These are phyloP conservation scores for Deuterostichococcus epilithicus DNA, from an alignment of 139 green algal species.

Conservation along the genomic window DNA sequence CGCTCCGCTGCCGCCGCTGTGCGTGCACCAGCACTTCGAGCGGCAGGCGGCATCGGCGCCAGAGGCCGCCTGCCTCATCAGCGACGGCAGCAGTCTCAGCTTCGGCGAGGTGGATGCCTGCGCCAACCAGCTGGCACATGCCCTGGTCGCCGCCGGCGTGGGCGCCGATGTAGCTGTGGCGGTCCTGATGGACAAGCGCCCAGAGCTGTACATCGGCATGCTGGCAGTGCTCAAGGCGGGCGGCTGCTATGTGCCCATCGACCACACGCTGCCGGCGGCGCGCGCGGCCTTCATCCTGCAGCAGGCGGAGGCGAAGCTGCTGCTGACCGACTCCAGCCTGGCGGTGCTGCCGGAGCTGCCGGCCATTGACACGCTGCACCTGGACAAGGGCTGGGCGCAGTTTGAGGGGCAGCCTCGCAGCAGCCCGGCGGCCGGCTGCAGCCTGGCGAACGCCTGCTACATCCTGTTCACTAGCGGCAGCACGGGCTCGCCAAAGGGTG, in stretches of 20 bases:
- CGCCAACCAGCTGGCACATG: conserved; percentile 30
- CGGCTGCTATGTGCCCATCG: conserved; percentile 50
- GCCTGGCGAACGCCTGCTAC: conserved; percentile 29
- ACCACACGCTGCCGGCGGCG: conserved; percentile 25
- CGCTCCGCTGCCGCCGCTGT: not conserved
- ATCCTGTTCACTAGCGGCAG: conserved; percentile 59
- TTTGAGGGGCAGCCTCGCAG: no score
- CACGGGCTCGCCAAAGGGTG: conserved; percentile 58
- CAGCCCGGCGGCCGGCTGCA: no score
- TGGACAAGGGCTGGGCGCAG: no score
- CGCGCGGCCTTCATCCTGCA: conserved; percentile 10
- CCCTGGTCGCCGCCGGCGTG: conserved; percentile 17
- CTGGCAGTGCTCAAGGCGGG: conserved; percentile 36
- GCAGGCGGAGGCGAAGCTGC: not conserved
- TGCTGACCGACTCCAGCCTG: conserved; percentile 2
- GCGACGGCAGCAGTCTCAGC: not conserved
- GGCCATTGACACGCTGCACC: not conserved
- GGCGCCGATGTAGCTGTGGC: conserved; percentile 18
- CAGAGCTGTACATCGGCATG: conserved; percentile 36
- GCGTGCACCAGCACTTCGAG: conserved; percentile 25
- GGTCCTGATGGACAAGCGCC: conserved; percentile 37
- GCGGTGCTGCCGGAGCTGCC: not conserved
- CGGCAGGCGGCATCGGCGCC: conserved; percentile 11
- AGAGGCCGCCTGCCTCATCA: conserved; percentile 13
- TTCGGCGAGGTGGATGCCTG: conserved; percentile 23